Conservation (phyloP, 1,139 yeast genomes). For the Sugiyamaella xylanicola region DNA sequence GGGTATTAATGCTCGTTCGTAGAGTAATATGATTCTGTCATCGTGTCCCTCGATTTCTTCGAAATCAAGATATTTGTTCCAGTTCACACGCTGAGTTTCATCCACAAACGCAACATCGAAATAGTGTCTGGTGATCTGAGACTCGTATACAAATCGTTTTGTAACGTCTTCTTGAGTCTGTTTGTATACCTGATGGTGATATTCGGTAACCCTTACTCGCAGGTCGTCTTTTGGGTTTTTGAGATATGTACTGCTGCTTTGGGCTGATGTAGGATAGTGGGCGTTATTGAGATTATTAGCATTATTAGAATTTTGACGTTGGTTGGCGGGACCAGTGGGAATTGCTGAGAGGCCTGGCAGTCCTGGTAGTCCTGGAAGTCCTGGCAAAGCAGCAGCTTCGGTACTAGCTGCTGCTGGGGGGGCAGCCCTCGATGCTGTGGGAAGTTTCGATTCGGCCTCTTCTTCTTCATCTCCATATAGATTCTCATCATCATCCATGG, state of each 20-base stretch:
- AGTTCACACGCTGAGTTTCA: slow-evolving; percentile 53
- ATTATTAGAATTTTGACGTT: background rate
- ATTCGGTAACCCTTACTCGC: slow-evolving; percentile 34
- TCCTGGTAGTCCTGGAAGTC: background rate
- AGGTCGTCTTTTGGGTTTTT: slow-evolving; percentile 36
- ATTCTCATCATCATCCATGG: slow-evolving; percentile 8
- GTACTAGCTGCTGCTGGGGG: background rate
- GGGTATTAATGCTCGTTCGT: slow-evolving; percentile 53
- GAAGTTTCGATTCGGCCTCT: background rate
- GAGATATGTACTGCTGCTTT: slow-evolving; percentile 7
- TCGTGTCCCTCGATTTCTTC: slow-evolving; percentile 46
- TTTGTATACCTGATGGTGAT: slow-evolving; percentile 53
- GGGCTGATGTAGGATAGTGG: no score
- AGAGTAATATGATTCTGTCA: slow-evolving; percentile 47
- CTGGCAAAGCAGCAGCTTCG: background rate
- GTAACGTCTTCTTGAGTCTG: slow-evolving; percentile 62
- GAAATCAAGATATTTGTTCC: slow-evolving; percentile 64
- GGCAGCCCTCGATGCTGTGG: no score
- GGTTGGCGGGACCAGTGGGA: background rate
- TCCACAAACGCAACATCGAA: slow-evolving; percentile 51
- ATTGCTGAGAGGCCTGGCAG: no score
- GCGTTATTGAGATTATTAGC: background rate
- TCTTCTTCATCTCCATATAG: slow-evolving; percentile 9
- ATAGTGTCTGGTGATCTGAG: slow-evolving; percentile 54
- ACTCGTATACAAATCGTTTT: slow-evolving; percentile 62